These are phyloP conservation scores for Dactylellina cionopaga DNA, from an alignment of 2,329 filamentous ascomycete species.

Conservation along the genomic window DNA sequence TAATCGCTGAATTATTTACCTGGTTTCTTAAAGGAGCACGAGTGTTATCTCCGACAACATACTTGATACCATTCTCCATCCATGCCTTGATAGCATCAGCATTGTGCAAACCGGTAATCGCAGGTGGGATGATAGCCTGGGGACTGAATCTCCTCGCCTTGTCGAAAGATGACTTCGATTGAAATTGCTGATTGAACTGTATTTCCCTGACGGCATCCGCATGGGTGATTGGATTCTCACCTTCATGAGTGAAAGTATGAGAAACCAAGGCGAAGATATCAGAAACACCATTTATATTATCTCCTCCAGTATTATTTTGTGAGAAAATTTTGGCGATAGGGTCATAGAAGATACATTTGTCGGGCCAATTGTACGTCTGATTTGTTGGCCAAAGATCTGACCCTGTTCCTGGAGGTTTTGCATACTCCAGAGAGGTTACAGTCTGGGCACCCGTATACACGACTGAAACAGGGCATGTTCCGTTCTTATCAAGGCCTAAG, in stretches of 20 bases:
- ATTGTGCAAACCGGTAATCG: constrained; percentile 72
- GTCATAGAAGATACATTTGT: constrained; percentile 37
- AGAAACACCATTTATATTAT: constrained; percentile 61
- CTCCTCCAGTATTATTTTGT: constrained; percentile 52
- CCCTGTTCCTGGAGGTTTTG: constrained; percentile 66
- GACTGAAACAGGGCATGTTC: constrained; percentile 30
- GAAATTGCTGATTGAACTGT: constrained; percentile 70
- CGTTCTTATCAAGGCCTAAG: constrained; percentile 28
- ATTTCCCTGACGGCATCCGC: constrained; percentile 69
- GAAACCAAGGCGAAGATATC: constrained; percentile 69
- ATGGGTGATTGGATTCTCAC: constrained; percentile 71
- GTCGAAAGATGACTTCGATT: constrained; percentile 66
- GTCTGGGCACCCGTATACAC: constrained; percentile 52
- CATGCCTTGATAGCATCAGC: constrained; percentile 70
- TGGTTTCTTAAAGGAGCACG: constrained; percentile 67
- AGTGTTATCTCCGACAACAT: constrained; percentile 73
- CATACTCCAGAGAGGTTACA: constrained; percentile 62
- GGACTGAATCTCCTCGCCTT: constrained; percentile 64
- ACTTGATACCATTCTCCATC: constrained; percentile 69
- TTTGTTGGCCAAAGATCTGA: constrained; percentile 64
- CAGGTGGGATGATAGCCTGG: constrained; percentile 70
- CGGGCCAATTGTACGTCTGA: constrained; percentile 38
- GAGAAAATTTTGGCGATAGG: constrained; percentile 37
- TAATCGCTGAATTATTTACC: background rate
- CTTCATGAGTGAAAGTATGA: constrained; percentile 71